Evolutionary conservation across 345 rosid genomes (phyloP).

Genomic region (Rhizophora mangle): DNA sequence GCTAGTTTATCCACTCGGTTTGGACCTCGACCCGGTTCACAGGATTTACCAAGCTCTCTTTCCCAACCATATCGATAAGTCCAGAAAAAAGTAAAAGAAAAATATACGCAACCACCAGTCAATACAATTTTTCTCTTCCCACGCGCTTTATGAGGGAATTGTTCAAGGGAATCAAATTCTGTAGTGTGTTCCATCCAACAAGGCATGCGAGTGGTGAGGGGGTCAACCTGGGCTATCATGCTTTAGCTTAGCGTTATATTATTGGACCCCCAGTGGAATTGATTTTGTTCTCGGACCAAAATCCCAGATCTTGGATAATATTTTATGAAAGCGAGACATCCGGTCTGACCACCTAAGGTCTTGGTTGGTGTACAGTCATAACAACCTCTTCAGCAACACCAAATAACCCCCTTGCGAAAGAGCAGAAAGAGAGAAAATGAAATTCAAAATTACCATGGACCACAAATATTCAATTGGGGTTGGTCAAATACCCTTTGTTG

Average conservation of each 20-base stretch:
- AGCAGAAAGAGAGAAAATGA: too few species aligned
- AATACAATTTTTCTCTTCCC: neutral
- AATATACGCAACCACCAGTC: neutral
- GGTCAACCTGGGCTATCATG: constrained; percentile 20
- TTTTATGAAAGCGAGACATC: constrained; percentile 12
- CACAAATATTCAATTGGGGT: neutral
- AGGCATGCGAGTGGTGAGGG: constrained; percentile 23
- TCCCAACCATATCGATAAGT: neutral
- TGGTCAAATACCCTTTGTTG: neutral
- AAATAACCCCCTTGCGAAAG: too few species aligned
- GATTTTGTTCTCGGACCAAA: constrained; percentile 8
- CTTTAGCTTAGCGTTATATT: constrained; percentile 7
- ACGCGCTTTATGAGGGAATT: neutral
- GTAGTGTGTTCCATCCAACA: neutral
- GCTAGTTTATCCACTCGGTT: too few species aligned
- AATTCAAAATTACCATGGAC: too few species aligned
- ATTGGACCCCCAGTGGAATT: constrained; percentile 2
- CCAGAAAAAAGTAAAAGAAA: neutral
- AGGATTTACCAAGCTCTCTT: too few species aligned
- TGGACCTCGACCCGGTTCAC: too few species aligned
- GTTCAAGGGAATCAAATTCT: neutral
- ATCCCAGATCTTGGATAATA: constrained; percentile 11
- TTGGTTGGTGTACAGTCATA: constrained; percentile 15
- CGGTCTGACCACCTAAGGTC: neutral
- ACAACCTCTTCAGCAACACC: neutral